These are phyloP conservation scores for Flaveria trinervia DNA, from an alignment of 129 eudicot genomes.

Conservation along the genomic window DNA sequence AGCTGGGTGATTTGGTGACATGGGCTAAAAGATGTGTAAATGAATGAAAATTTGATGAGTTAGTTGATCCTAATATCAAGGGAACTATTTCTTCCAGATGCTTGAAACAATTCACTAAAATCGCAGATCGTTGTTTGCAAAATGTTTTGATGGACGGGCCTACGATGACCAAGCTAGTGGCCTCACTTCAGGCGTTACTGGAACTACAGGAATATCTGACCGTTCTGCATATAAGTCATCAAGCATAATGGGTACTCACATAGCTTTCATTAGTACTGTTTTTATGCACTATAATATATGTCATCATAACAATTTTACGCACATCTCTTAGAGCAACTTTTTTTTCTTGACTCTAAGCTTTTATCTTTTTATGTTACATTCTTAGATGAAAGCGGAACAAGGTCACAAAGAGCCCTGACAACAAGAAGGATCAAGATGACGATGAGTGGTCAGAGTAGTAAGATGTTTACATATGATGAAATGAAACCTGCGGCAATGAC, in stretches of 20 bases:
- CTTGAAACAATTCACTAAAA: background rate
- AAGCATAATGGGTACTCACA: background rate
- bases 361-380: background rate
- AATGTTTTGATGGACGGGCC: background rate
- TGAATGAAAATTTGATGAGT: background rate
- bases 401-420: background rate
- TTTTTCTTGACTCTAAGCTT: background rate
- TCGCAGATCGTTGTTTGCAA: background rate
- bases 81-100: background rate
- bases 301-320: background rate
- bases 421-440: background rate
- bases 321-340: background rate
- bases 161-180: background rate
- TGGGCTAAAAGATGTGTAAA: background rate
- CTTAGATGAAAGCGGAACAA: background rate
- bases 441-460: background rate
- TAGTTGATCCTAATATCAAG: background rate
- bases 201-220: slow-evolving; percentile 4
- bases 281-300: background rate
- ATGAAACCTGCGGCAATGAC: background rate
- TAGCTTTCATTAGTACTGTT: background rate
- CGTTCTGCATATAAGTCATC: background rate
- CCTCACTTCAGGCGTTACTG: background rate
- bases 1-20: background rate
- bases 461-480: background rate